Base-by-base conservation (phyloP, 2,329 filamentous ascomycete species). In the Escovopsis sp. region DNA sequence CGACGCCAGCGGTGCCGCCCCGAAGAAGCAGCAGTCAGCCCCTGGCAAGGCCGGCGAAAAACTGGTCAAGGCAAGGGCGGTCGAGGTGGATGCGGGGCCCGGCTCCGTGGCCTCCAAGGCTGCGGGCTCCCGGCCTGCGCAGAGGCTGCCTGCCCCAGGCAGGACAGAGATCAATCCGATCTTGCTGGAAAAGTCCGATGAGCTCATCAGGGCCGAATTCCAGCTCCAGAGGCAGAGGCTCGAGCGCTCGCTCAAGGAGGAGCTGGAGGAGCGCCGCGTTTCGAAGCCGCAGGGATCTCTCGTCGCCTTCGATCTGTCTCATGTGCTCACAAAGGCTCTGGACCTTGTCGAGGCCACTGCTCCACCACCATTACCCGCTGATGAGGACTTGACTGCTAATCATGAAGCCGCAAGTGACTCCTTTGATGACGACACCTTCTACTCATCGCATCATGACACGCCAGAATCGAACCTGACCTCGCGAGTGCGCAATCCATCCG, bases 401-500 rank as follows among this genome's bases (percentile, higher is more conserved):
- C 66, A 65, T 50, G 74, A 75, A 55, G 68, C 61, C 45, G 60
- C 71, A 51, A 81, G 69, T 68, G 83, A 88, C 56, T 90, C 84
- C 26, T 83, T 86, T 61, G 86, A 94, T 60, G 80, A 92, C 55
- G 86, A 92, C 52, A 90, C 86, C 28, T 93, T 93, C 58, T 94
- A 96, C 65, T 94, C 88, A 45, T 94, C 87, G 60, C 83, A 80
- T 62, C 79, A 87, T 64, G 82, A 87, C 55, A 93, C 86, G 43
- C 72, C 72, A 40, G 66, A 72, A 37, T 67, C 65, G 21, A 62
- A 60, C 34, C 58, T 62, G 39, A 61, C 62, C 27, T 60, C 65
- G 19, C 62, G 61, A 39, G 48, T 62, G 60, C 72, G 52, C 65
- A 70, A 53, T 46, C 52, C 53, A 41, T 55, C 56, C 40, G 55